Percentiles rank a stretch among this genome's conserved stretches.
These are phyloP conservation scores for Gynostemma pentaphyllum DNA, from an alignment of 306 rosid species.

Conservation along the genomic window DNA sequence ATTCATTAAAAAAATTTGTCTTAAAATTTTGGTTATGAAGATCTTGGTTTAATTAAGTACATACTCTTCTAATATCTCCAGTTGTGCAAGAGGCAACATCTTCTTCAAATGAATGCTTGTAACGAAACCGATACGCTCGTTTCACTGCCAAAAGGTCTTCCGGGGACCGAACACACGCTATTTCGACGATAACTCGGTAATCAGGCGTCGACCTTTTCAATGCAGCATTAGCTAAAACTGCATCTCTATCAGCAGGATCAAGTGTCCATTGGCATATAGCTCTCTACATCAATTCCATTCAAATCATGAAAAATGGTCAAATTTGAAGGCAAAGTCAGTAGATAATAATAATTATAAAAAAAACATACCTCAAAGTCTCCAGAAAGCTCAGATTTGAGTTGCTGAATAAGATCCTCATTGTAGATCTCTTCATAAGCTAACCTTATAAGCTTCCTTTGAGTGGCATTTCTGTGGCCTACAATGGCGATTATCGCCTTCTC, in stretches of 20 bases:
- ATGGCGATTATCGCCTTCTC: constrained; percentile 27
- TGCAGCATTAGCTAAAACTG: constrained; percentile 20
- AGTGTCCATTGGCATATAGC: constrained; percentile 35
- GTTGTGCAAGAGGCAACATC: constrained; percentile 31
- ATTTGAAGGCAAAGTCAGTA: neutral
- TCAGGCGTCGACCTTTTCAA: constrained; percentile 17
- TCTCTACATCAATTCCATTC: constrained; percentile 20
- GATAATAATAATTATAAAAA: neutral
- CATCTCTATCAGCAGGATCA: constrained; percentile 49
- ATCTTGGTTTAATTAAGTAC: neutral
- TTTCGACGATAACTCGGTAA: constrained; percentile 31
- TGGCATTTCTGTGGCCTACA: constrained; percentile 37
- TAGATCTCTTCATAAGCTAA: constrained; percentile 33
- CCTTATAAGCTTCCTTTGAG: constrained; percentile 35
- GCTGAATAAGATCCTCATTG: constrained; percentile 40
- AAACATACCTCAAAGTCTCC: constrained; percentile 36
- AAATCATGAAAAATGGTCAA: neutral
- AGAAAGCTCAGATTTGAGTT: constrained; percentile 39
- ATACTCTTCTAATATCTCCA: constrained; percentile 31
- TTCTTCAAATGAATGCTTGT: constrained; percentile 43
- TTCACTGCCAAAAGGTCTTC: constrained; percentile 37
- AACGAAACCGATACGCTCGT: constrained; percentile 25
- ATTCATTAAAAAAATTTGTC: too few relatives aligned
- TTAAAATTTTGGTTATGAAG: too few relatives aligned
- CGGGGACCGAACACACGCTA: constrained; percentile 27